Percentiles rank a stretch among this genome's conserved stretches.
Evolutionary conservation across 2,329 filamentous ascomycete genomes (phyloP).

Genomic region (Trichoderma sp.): DNA sequence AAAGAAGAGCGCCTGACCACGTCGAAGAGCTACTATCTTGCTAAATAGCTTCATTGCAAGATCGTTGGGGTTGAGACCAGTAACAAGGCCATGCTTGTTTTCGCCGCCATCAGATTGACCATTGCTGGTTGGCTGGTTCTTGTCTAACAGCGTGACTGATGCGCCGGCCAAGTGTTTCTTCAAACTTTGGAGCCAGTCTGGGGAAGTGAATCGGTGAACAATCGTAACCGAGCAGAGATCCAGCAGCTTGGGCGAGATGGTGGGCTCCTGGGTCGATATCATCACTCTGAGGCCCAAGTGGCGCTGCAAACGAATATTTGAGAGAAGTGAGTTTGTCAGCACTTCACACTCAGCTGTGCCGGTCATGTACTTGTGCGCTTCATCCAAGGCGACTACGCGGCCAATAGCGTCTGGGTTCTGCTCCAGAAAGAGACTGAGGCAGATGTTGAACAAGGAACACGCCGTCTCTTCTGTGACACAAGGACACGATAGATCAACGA

Average conservation of each 20-base stretch:
- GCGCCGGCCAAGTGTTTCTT: slow-evolving; percentile 50
- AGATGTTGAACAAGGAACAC: slow-evolving; percentile 74
- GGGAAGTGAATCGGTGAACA: slow-evolving; percentile 72
- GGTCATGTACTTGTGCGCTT: slow-evolving; percentile 78
- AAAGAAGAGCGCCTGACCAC: slow-evolving; percentile 54
- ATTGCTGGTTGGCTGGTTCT: background rate
- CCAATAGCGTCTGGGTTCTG: slow-evolving; percentile 48
- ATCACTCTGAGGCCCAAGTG: slow-evolving; percentile 69
- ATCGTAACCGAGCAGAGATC: slow-evolving; percentile 74
- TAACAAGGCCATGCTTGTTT: background rate
- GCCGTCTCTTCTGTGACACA: slow-evolving; percentile 69
- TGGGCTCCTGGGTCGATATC: slow-evolving; percentile 79
- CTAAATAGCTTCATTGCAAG: slow-evolving; percentile 43
- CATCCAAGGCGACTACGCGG: slow-evolving; percentile 70
- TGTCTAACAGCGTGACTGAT: slow-evolving; percentile 3
- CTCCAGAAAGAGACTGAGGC: slow-evolving; percentile 67
- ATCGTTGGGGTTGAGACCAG: background rate
- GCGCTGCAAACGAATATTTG: slow-evolving; percentile 69
- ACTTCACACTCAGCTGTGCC: slow-evolving; percentile 54
- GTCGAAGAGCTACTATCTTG: slow-evolving; percentile 48
- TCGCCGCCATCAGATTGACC: background rate
- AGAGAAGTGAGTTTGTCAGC: slow-evolving; percentile 65
- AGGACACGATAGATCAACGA: slow-evolving; percentile 72
- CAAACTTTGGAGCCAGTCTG: slow-evolving; percentile 60
- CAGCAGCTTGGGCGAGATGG: slow-evolving; percentile 67